Evolutionary conservation across 2,329 filamentous ascomycete genomes (phyloP), one percentile per base, ranked within the genome.

Genomic region (Hysterium pulicare): DNA sequence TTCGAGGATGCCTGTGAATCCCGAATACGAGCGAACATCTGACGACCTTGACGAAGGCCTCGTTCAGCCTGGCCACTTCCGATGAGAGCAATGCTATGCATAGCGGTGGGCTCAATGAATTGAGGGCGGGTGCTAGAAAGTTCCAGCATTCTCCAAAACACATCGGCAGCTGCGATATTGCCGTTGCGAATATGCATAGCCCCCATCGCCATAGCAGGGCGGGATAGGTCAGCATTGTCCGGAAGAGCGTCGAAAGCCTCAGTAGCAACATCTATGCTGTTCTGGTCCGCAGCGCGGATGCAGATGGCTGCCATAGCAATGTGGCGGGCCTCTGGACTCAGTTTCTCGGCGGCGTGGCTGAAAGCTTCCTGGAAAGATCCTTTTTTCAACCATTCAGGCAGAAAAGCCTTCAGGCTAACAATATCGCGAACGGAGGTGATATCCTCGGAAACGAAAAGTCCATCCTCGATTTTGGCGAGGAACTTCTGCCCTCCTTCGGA

Each of bases 71-170:
- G 84, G 32, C 90, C 89, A 49, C 87, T 88, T 41, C 87, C 86
- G 61, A 97, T 86, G 66, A 97, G 75, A 36, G 90, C 88, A 44
- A 95, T 82, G 11, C 87, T 82, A 59, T 91, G 95, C 89, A 96
- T 95, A 44, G 87, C 81, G 10, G 89, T 86, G 19, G 90, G 87
- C 70, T 95, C 90, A 48, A 95, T 86, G 66, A 94, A 84, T 24
- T 81, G 76, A 39, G 76, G 72, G 57, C 81, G 75, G 45, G 82
- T 77, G 2, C 82, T 76, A 30, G 73, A 77, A 49, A 77, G 81
- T 41, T 75, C 71, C 32, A 96, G 73, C 43, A 87, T 74, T 40
- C 81, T 78, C 90, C 91, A 96, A 71, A 89, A 91, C 50, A 83
- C 78, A 50, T 85, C 79, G 38, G 90, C 90, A 42, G 81, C 79